phyloP scores from a whole-genome alignment of 306 rosid genomes.

The Albizia julibrissin region DNA sequence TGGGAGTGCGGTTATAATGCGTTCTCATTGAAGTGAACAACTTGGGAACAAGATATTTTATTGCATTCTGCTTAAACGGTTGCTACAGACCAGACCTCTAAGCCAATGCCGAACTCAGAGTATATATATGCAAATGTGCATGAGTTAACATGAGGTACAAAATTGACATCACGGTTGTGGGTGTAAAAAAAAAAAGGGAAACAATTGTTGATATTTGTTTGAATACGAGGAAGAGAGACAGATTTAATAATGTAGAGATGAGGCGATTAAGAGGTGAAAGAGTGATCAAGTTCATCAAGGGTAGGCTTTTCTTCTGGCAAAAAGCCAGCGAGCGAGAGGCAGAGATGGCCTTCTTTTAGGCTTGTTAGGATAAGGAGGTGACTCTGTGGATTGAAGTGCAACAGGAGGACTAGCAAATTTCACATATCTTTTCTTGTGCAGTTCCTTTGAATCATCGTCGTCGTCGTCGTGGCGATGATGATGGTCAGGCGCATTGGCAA shows the following conservation, averaged over 20 bases:
- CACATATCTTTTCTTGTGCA: constrained; percentile 62
- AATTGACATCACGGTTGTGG: background rate
- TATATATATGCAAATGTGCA: background rate
- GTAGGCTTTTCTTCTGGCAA: constrained; percentile 54
- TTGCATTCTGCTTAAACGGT: background rate
- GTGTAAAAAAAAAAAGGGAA: no score
- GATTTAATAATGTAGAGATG: background rate
- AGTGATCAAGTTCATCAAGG: constrained; percentile 22
- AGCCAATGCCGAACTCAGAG: background rate
- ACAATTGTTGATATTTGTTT: background rate
- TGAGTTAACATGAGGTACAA: background rate
- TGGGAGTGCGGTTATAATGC: background rate
- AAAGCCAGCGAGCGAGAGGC: constrained; percentile 73
- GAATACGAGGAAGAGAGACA: background rate
- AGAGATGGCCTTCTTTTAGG: constrained; percentile 52
- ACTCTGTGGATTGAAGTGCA: constrained; percentile 36
- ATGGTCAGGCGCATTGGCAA: constrained; percentile 38
- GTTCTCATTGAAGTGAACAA: background rate
- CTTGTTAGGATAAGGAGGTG: constrained; percentile 53
- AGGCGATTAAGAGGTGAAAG: background rate
- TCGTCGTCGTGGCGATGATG: no score
- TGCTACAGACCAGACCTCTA: background rate
- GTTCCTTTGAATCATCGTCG: constrained; percentile 21
- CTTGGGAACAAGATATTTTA: background rate
- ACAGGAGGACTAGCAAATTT: constrained; percentile 83